These are phyloP conservation scores for Clitocybe nebularis DNA, from an alignment of 1,284 basidiomycete genomes.

Conservation along the genomic window DNA sequence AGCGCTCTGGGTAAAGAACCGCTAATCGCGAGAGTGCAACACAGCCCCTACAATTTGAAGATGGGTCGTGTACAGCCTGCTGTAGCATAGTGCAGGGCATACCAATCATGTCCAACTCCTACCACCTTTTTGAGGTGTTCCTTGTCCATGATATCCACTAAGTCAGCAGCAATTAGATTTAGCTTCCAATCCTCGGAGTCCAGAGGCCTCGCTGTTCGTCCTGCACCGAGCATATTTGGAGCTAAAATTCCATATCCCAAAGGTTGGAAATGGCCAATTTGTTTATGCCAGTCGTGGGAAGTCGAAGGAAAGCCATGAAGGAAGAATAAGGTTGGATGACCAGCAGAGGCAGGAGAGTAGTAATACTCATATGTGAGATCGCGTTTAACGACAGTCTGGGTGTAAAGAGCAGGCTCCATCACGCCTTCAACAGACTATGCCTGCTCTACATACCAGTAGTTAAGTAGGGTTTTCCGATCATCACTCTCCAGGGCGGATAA, in stretches of 20 bases:
- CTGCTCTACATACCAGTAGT: no score
- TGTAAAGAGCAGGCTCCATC: no score
- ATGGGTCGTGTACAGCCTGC: background rate
- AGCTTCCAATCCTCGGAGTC: conserved; percentile 17
- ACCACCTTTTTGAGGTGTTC: background rate
- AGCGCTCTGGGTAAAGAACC: conserved; percentile 34
- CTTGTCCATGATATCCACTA: conserved; percentile 19
- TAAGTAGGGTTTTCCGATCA: no score
- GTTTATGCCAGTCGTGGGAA: conserved; percentile 24
- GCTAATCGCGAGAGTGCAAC: conserved; percentile 31
- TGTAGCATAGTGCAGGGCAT: background rate
- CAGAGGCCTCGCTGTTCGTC: conserved; percentile 24
- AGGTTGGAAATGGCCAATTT: conserved; percentile 23
- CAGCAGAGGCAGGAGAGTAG: conserved; percentile 2
- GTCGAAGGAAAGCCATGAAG: conserved; percentile 26
- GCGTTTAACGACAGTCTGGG: no score
- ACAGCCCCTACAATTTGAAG: conserved; percentile 31
- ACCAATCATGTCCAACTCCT: background rate
- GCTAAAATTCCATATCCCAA: conserved; percentile 23
- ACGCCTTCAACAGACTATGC: no score
- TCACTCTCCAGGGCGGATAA: no score
- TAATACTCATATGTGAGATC: conserved; percentile 1
- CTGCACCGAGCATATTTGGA: conserved; percentile 27
- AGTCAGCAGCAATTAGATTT: conserved; percentile 17
- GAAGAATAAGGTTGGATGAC: conserved; percentile 22